Percentiles rank a stretch among this genome's conserved stretches.
Conservation (phyloP, 2,329 filamentous ascomycete species). For the Tolypocladium amazonense region DNA sequence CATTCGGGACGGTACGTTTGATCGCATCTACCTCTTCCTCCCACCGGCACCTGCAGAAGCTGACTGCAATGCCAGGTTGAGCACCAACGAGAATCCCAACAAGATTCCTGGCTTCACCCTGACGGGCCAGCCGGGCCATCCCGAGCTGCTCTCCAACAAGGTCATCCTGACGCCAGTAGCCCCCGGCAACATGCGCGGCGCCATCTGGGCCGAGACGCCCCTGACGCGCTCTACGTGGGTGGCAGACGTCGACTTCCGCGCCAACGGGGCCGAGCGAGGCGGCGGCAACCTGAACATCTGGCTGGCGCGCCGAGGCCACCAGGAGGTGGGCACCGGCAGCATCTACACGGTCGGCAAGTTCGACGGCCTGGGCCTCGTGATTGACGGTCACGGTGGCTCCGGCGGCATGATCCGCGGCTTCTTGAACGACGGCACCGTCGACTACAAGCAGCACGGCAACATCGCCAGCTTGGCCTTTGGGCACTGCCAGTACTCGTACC, state of each 20-base stretch:
- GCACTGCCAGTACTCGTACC: conserved; percentile 82
- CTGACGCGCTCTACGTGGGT: conserved; percentile 63
- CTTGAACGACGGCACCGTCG: conserved; percentile 78
- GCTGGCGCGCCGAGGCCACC: conserved; percentile 64
- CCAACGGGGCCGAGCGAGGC: conserved; percentile 72
- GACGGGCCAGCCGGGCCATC: conserved; percentile 40
- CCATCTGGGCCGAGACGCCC: conserved; percentile 63
- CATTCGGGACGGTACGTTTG: conserved; percentile 47
- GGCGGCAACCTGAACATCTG: conserved; percentile 90
- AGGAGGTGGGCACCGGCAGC: conserved; percentile 58
- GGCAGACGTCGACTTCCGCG: conserved; percentile 78
- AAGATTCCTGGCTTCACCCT: conserved; percentile 44
- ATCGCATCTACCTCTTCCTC: background rate
- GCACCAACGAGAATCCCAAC: conserved; percentile 14
- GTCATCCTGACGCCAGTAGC: conserved; percentile 82
- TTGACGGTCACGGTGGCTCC: conserved; percentile 71
- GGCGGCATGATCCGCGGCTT: conserved; percentile 83
- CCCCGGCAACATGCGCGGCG: conserved; percentile 75
- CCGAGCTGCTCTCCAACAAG: conserved; percentile 73
- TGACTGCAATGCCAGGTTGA: background rate
- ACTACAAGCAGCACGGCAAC: conserved; percentile 65
- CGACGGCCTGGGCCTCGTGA: conserved; percentile 78
- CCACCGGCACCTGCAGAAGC: background rate
- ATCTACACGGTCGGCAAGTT: conserved; percentile 79
- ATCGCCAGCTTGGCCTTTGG: conserved; percentile 86